Evolutionary conservation across 768 basidiomycete species (phyloP).

Genomic region (Postia placenta): DNA sequence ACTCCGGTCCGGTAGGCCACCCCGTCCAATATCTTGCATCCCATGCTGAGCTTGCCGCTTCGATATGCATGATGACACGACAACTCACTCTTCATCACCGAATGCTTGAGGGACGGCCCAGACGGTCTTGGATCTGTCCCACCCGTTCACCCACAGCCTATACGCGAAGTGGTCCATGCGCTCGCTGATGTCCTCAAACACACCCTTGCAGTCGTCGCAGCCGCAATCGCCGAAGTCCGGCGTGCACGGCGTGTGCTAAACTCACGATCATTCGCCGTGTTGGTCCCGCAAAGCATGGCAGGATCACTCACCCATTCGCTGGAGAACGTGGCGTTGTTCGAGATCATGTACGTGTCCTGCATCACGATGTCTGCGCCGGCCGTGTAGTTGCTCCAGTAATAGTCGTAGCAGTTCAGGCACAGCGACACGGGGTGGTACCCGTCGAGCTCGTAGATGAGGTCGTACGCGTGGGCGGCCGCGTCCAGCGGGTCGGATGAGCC

Average conservation of each 20-base stretch:
- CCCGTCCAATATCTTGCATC: conserved; percentile 52
- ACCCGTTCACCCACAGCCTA: conserved; percentile 55
- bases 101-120: conserved; percentile 84
- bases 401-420: conserved; percentile 53
- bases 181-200: conserved; percentile 60
- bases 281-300: not conserved
- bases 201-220: conserved; percentile 63
- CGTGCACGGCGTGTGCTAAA: conserved; percentile 47
- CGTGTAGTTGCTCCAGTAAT: conserved; percentile 52
- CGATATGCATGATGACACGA: not conserved
- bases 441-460: conserved; percentile 42
- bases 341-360: conserved; percentile 55
- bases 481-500: conserved; percentile 63
- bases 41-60: not conserved
- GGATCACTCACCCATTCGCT: conserved; percentile 37
- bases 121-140: conserved; percentile 61
- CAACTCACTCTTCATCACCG: conserved; percentile 38
- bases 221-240: conserved; percentile 68
- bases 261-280: not conserved
- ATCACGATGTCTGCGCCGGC: conserved; percentile 64
- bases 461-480: conserved; percentile 43
- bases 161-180: conserved; percentile 62
- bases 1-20: conserved; percentile 64
- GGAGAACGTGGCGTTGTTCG: conserved; percentile 61
- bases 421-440: conserved; percentile 56